Conservation (phyloP, 2,329 filamentous ascomycete genomes). For the Dactylellina leptospora region DNA sequence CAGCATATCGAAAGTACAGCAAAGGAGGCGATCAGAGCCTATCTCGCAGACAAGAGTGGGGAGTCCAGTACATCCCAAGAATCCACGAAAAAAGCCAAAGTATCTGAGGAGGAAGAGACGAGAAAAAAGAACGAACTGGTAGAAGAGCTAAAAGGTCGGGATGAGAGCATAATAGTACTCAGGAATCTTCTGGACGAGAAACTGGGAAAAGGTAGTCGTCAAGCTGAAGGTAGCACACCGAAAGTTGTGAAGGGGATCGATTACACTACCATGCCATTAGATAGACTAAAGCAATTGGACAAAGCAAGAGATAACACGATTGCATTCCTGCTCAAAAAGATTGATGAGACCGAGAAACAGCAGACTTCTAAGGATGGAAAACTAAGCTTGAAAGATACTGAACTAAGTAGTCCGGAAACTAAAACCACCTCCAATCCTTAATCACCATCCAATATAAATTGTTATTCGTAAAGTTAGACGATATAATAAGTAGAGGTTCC, state of each 20-base stretch:
- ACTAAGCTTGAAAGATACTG: neutral
- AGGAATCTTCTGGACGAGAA: constrained; percentile 42
- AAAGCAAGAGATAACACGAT: constrained; percentile 67
- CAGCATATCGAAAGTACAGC: constrained; percentile 65
- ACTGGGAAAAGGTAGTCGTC: constrained; percentile 57
- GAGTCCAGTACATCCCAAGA: constrained; percentile 47
- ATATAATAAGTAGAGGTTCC: no score
- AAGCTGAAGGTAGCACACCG: constrained; percentile 7
- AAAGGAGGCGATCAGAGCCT: constrained; percentile 63
- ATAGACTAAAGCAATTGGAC: constrained; percentile 63
- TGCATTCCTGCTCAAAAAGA: constrained; percentile 65
- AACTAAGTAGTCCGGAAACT: no score
- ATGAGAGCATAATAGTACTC: constrained; percentile 41
- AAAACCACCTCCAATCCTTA: no score
- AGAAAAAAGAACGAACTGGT: constrained; percentile 22
- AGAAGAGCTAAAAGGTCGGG: constrained; percentile 34
- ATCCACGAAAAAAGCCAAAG: constrained; percentile 21
- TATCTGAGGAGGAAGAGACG: constrained; percentile 10
- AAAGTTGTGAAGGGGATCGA: constrained; percentile 59
- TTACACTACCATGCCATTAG: constrained; percentile 58
- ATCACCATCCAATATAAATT: no score
- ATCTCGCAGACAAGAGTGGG: constrained; percentile 57
- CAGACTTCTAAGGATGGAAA: constrained; percentile 5
- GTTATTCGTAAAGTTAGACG: no score
- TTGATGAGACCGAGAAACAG: constrained; percentile 64